These are phyloP conservation scores for Houttuynia cordata DNA, from an alignment of 164 flowering plant species.

Conservation along the genomic window DNA sequence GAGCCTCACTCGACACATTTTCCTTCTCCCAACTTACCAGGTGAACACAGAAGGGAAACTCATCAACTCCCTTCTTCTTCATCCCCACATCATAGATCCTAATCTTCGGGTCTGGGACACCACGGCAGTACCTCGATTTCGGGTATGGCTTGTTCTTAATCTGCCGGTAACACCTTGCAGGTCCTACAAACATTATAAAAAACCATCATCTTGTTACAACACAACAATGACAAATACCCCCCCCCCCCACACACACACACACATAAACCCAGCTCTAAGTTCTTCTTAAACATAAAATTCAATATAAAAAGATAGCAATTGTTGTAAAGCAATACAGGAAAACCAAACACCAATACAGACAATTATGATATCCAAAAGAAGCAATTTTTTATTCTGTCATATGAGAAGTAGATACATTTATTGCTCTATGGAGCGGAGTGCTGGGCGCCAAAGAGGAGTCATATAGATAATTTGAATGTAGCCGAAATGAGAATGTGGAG, in stretches of 20 bases:
- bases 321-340: too few relatives aligned
- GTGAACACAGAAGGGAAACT: slow-evolving; percentile 59
- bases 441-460: too few relatives aligned
- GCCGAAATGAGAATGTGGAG: too few relatives aligned
- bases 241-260: too few relatives aligned
- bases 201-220: neutral
- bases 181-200: slow-evolving; percentile 15
- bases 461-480: too few relatives aligned
- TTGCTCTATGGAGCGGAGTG: too few relatives aligned
- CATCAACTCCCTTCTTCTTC: slow-evolving; percentile 46
- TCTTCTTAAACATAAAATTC: neutral
- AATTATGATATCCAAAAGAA: too few relatives aligned
- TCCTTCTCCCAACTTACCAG: slow-evolving; percentile 62
- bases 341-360: too few relatives aligned
- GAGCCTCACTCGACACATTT: slow-evolving; percentile 57
- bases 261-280: neutral
- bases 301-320: too few relatives aligned
- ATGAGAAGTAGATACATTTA: too few relatives aligned
- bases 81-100: slow-evolving; percentile 32
- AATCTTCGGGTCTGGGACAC: slow-evolving; percentile 34
- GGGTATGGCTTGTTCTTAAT: slow-evolving; percentile 34
- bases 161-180: slow-evolving; percentile 31
- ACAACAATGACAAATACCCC: too few relatives aligned
- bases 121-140: slow-evolving; percentile 29
- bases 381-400: too few relatives aligned